Evolutionary conservation across 2,329 filamentous ascomycete genomes (phyloP).

Genomic region (Malbranchea zuffiana): DNA sequence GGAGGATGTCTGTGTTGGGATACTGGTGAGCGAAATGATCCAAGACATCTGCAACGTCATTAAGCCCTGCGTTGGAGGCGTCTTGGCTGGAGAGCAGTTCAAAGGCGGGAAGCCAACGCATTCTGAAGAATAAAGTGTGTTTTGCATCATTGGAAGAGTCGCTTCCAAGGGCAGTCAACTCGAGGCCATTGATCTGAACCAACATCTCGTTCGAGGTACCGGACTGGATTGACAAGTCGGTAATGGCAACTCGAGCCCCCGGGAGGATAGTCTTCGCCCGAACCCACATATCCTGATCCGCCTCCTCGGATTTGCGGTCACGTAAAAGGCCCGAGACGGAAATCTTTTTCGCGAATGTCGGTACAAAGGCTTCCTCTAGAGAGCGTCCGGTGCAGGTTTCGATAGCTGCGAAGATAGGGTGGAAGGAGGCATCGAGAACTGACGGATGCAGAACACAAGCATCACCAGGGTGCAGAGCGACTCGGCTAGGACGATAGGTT

Average conservation of each 20-base stretch:
- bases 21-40: constrained; percentile 13
- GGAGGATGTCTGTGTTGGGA: constrained; percentile 18
- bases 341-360: constrained; percentile 17
- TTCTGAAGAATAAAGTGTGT: constrained; percentile 17
- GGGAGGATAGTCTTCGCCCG: constrained; percentile 14
- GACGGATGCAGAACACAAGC: constrained; percentile 17
- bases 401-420: constrained; percentile 17
- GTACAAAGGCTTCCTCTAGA: constrained; percentile 17
- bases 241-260: constrained; percentile 16
- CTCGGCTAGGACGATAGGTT: constrained; percentile 12
- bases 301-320: constrained; percentile 9
- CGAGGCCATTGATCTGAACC: constrained; percentile 15
- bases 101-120: constrained; percentile 16
- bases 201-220: constrained; percentile 11
- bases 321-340: constrained; percentile 15
- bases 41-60: constrained; percentile 9
- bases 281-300: constrained; percentile 13
- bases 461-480: constrained; percentile 7
- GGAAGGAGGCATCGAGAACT: constrained; percentile 17
- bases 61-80: constrained; percentile 8
- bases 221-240: constrained; percentile 14
- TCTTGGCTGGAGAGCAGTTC: constrained; percentile 9
- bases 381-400: constrained; percentile 13
- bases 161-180: constrained; percentile 16
- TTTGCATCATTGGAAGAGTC: constrained; percentile 13